Percentiles rank a stretch among this genome's conserved stretches.
Evolutionary conservation across 345 rosid genomes (phyloP).

Genomic region (Syzygium aqueum): DNA sequence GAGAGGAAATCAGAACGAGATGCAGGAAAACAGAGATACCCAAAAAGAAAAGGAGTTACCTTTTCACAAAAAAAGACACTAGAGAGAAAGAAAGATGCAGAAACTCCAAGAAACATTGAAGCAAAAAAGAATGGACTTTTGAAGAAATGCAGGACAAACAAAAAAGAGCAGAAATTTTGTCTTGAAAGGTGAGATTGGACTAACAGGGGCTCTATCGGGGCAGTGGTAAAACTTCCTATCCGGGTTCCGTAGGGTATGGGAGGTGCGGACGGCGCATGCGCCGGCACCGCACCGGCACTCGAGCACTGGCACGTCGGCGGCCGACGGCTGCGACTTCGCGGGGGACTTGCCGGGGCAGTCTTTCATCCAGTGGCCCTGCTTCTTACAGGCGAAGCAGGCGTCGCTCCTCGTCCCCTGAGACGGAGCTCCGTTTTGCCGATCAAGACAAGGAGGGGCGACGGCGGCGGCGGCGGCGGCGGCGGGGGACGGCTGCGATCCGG

Average conservation of each 20-base stretch:
- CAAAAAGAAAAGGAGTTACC: not conserved
- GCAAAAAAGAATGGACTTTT: not conserved
- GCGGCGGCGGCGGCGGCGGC: too few relatives aligned
- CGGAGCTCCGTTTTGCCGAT: not conserved
- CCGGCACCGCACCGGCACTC: constrained; percentile 25
- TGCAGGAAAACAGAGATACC: not conserved
- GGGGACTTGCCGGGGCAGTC: constrained; percentile 13
- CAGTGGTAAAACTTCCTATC: constrained; percentile 22
- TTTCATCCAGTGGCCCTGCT: constrained; percentile 19
- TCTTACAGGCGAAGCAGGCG: constrained; percentile 10
- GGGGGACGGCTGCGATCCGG: not conserved
- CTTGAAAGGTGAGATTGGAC: not conserved
- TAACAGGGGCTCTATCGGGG: not conserved
- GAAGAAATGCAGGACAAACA: not conserved
- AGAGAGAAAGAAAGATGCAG: not conserved
- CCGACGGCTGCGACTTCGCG: not conserved
- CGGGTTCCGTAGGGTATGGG: constrained; percentile 10
- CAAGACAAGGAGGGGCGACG: not conserved
- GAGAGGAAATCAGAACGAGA: not conserved
- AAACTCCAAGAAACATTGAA: not conserved
- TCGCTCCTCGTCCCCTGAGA: not conserved
- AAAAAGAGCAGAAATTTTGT: not conserved
- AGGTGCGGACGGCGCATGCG: constrained; percentile 6
- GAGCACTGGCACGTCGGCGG: constrained; percentile 6
- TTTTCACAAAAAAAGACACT: not conserved